Base-by-base conservation (phyloP, 345 rosid genomes). In the Euphorbia peplus region DNA sequence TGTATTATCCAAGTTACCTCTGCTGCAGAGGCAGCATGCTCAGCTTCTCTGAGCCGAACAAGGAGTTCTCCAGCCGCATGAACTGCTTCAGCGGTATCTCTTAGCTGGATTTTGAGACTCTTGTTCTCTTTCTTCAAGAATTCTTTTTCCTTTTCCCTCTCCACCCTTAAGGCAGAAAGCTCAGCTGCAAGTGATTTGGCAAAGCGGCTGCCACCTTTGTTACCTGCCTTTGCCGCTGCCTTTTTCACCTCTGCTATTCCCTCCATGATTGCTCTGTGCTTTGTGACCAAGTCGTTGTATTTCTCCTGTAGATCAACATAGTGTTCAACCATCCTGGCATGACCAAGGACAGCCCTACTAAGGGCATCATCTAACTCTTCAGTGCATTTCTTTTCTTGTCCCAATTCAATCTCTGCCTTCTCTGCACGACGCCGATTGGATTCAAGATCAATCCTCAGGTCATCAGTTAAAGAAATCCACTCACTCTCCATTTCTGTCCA, bases 31-130 rank as follows among this genome's bases (percentile, higher is more conserved):
- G 97, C 87, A 11, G 90, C 83, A 69, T 90, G 93, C 73, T 91
- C 98, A 13, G 99, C 92, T 83, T 91, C 98, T 82, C 88, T 85
- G 29, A 93, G 86, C 77, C 96, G 75, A 26, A 88, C 96, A 42
- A 93, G 97, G 29, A 93, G 89, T 79, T 93, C 98, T 74, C 98
- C 98, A 32, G 99, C 97, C 52, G 96, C 91, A 76, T 91, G 99
- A 70, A 91, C 99, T 51, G 97, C 99, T 77, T 95, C 99, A 44
- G 97, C 98, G 47, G 96, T 93, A 83, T 93, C 90, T 56, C 95
- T 80, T 24, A 91, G 84, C 81, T 95, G 99, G 77, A 80, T 73
- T 78, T 78, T 90, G 22, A 91, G 97, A 72, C 83, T 88, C 72
- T 78, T 73, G 71, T 95, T 95, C 75, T 91, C 99, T 79, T 79